Evolutionary conservation across 108 stramenopile species (phyloP).

Genomic region (Cylindrotheca closterium): DNA sequence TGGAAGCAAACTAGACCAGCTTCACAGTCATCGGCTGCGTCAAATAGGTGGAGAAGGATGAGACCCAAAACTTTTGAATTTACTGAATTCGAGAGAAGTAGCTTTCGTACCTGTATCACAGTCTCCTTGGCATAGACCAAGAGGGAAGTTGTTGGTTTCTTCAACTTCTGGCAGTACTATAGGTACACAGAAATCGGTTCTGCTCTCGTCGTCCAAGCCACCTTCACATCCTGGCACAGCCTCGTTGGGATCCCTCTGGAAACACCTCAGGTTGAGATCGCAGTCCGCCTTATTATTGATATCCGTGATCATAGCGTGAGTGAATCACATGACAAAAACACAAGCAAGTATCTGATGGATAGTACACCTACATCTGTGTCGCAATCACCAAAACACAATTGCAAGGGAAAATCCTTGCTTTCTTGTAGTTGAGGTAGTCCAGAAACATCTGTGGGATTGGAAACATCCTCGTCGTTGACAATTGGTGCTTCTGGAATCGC

Average conservation of each 20-base stretch:
- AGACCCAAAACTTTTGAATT: too few relatives aligned
- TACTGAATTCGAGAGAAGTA: too few relatives aligned
- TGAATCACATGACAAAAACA: too few relatives aligned
- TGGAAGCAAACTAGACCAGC: conserved; percentile 28
- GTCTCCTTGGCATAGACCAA: neutral
- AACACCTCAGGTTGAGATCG: neutral
- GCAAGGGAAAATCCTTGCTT: conserved; percentile 9
- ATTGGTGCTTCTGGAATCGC: too few relatives aligned
- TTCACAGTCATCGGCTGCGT: conserved; percentile 20
- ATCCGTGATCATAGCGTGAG: too few relatives aligned
- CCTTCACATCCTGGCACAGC: neutral
- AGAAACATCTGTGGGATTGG: too few relatives aligned
- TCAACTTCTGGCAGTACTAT: neutral
- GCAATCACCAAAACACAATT: conserved; percentile 10
- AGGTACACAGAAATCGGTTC: neutral
- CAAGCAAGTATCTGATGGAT: too few relatives aligned
- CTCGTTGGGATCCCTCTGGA: neutral
- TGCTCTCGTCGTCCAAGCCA: neutral
- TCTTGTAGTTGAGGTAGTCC: too few relatives aligned
- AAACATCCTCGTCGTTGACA: too few relatives aligned
- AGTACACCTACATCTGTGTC: too few relatives aligned
- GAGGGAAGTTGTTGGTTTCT: neutral
- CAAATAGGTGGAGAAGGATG: too few relatives aligned
- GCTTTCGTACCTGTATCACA: neutral
- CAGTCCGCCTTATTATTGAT: too few relatives aligned